Evolutionary conservation across 768 basidiomycete species (phyloP), one percentile per base, ranked within the genome.

Genomic region (Russula sp.): DNA sequence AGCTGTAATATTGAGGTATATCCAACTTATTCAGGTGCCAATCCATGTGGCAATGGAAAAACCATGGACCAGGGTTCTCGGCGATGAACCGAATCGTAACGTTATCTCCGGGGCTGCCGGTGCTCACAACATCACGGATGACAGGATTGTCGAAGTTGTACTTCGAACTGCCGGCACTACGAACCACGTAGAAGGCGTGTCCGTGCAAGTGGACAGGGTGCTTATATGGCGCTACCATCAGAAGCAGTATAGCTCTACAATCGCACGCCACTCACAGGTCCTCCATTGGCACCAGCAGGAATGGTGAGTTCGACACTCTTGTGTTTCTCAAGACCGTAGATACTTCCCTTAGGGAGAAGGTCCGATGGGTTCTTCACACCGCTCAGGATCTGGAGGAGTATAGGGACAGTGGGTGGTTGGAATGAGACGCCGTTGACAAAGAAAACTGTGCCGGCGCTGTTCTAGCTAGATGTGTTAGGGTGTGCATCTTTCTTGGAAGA

Each of bases 281-380:
- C 61, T 6, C 32, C 61, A 3, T 5, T 1, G 2, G 27, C 42
- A 22, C 40, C 34, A 13, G 1, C 48, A 50, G 59, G 59, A 16
- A 61, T 61, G 35, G 73, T 73, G 20, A 82, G 69, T 64, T 82
- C 81, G n/a, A 82, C 78, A 55, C 70, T 78, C 63, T 65, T 77
- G 64, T 83, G 78, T 11, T 69, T 73, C 0, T 80, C 79, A 16
- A 86, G 71, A 7, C 71, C 63, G 64, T 80, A 81, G 10, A 85
- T 74, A 13, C 75, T 75, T 2, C 81, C 83, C 0, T 55, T 20
- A 0, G 83, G 85, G 37, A 85, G 70, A 18, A 87, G 74, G 1
- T 80, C 75, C 22, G 74, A 68, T 0, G 84, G 76, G 31, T 74
- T 72, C 31, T 71, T 72, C n/a, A n/a, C n/a, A 11, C 61, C 54